These are phyloP conservation scores for Austroboletus novae-zelandiae DNA, from an alignment of 1,284 basidiomycete genomes.

Conservation along the genomic window DNA sequence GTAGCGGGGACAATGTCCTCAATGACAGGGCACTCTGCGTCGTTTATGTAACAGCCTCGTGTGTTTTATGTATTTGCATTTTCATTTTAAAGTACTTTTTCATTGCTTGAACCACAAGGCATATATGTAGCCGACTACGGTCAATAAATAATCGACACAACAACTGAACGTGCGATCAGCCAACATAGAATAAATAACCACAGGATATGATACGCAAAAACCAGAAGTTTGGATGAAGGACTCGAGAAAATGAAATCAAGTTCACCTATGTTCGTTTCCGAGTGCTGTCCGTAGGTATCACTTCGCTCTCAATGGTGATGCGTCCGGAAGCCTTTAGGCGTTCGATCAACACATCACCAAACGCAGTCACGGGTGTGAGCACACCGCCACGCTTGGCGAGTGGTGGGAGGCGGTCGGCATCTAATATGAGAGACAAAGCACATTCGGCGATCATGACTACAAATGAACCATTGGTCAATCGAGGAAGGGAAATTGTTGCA, in stretches of 20 bases:
- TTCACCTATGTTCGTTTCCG: conserved; percentile 15
- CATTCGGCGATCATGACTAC: conserved; percentile 77
- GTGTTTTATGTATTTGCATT: not conserved
- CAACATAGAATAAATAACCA: conserved; percentile 2
- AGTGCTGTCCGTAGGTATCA: conserved; percentile 27
- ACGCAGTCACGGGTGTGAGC: conserved; percentile 74
- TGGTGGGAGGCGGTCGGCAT: conserved; percentile 48
- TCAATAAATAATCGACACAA: conserved; percentile 1
- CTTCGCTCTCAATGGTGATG: conserved; percentile 54
- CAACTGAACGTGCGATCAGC: not conserved
- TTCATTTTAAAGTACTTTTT: not conserved
- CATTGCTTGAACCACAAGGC: not conserved
- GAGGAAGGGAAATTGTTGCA: not conserved
- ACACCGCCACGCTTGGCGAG: conserved; percentile 68
- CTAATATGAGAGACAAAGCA: conserved; percentile 64
- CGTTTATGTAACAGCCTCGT: not conserved
- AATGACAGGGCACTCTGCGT: not conserved
- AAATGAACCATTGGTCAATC: conserved; percentile 7
- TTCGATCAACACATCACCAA: conserved; percentile 70
- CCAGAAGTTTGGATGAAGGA: not conserved
- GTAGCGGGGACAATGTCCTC: too few species aligned
- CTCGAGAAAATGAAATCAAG: not conserved
- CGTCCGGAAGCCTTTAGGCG: conserved; percentile 56
- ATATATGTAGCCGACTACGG: not conserved
- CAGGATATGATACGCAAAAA: not conserved